A percentile compares a stretch with the other conserved stretches of the same genome.
Evolutionary conservation across 1,284 basidiomycete species (phyloP).

Genomic region (Cryptococcus wingfieldii): DNA sequence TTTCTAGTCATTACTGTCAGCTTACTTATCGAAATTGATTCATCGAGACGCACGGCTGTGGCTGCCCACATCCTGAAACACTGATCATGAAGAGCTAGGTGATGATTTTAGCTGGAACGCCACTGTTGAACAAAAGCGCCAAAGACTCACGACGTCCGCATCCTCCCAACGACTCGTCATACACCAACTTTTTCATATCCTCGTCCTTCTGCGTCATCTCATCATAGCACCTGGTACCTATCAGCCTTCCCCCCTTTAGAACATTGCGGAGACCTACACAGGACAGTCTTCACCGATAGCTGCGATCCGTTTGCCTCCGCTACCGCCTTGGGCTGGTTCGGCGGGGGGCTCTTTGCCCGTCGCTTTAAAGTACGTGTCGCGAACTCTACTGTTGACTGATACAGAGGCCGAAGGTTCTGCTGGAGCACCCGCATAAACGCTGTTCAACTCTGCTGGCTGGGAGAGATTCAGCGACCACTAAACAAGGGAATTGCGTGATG

Average conservation of each 20-base stretch:
- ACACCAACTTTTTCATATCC: constrained; percentile 18
- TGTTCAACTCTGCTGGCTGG: constrained; percentile 19
- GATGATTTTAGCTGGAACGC: not conserved
- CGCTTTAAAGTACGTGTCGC: constrained; percentile 22
- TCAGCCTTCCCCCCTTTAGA: not conserved
- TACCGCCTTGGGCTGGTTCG: constrained; percentile 2
- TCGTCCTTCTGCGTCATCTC: constrained; percentile 32
- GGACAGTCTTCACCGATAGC: constrained; percentile 40
- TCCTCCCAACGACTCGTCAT: constrained; percentile 25
- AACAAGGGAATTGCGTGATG: not conserved
- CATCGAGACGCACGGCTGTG: constrained; percentile 18
- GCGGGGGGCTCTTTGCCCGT: constrained; percentile 17
- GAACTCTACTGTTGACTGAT: constrained; percentile 11
- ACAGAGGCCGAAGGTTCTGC: constrained; percentile 16
- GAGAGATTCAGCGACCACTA: not conserved
- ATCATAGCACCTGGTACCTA: constrained; percentile 29
- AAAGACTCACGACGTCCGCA: constrained; percentile 36
- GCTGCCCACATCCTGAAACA: constrained; percentile 36
- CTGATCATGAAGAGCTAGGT: constrained; percentile 27
- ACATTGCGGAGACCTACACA: constrained; percentile 20
- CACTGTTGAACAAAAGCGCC: not conserved
- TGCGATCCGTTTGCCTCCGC: constrained; percentile 8
- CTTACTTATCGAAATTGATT: not conserved
- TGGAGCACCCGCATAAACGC: constrained; percentile 23
- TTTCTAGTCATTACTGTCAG: constrained; percentile 6